A percentile compares a stretch with the other conserved stretches of the same genome.
Conservation (phyloP, 805 yeast genomes). For the Millerago galiae region DNA sequence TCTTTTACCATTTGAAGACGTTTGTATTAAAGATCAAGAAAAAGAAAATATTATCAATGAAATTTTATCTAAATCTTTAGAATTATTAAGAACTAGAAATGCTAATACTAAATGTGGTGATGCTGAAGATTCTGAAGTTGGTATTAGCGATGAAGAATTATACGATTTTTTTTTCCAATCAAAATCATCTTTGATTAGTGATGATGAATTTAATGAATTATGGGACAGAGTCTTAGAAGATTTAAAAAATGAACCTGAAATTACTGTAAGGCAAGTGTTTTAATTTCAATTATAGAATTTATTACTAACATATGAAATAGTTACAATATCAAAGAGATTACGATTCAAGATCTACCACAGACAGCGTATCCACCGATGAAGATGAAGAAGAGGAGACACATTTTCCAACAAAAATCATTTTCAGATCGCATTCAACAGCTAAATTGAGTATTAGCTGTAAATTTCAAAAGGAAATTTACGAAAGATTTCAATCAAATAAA, state of each 20-base stretch:
- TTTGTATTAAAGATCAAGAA: conserved; percentile 69
- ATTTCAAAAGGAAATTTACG: conserved; percentile 44
- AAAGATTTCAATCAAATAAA: conserved; percentile 27
- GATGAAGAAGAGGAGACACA: conserved; percentile 29
- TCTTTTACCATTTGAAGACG: conserved; percentile 51
- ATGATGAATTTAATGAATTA: conserved; percentile 65
- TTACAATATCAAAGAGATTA: conserved; percentile 26
- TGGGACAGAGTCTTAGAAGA: conserved; percentile 63
- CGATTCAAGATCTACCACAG: conserved; percentile 35
- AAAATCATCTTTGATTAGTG: conserved; percentile 29
- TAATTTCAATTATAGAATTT: conserved; percentile 9
- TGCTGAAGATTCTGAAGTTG: conserved; percentile 41
- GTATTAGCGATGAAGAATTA: conserved; percentile 43
- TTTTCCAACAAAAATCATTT: conserved; percentile 34
- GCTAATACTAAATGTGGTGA: conserved; percentile 60
- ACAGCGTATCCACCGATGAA: conserved; percentile 33
- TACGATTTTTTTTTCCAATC: conserved; percentile 42
- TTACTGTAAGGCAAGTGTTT: conserved; percentile 72
- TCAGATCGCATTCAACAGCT: conserved; percentile 69
- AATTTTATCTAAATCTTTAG: conserved; percentile 60
- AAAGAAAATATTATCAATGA: conserved; percentile 61
- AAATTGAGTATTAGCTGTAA: conserved; percentile 54
- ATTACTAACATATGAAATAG: conserved; percentile 20
- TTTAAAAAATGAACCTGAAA: conserved; percentile 60
- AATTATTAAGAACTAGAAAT: conserved; percentile 57